Conservation (phyloP, 805 yeast genomes). For the Zygosaccharomyces gambellarensis region DNA sequence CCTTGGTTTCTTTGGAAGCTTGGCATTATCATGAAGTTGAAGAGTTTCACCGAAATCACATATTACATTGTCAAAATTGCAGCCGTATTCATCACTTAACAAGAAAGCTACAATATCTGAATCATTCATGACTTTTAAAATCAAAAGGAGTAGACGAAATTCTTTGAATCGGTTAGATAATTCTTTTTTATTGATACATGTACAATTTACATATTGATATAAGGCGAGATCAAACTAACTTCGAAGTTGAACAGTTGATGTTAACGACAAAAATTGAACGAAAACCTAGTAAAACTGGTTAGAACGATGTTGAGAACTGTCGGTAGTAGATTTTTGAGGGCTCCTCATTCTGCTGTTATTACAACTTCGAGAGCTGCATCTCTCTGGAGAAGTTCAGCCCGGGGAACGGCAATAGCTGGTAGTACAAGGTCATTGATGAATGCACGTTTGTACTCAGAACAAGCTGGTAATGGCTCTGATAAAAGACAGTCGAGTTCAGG, state of each 20-base stretch:
- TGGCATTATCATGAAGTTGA: not conserved
- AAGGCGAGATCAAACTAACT: not conserved
- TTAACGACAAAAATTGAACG: not conserved
- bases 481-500: conserved; percentile 2
- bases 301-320: not conserved
- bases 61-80: not conserved
- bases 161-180: not conserved
- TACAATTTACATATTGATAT: not conserved
- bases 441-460: not conserved
- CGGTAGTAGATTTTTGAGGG: not conserved
- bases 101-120: conserved; percentile 2
- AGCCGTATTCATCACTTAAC: not conserved
- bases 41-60: not conserved
- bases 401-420: not conserved
- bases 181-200: not conserved
- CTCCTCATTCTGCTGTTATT: not conserved
- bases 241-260: not conserved
- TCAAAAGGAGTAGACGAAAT: not conserved
- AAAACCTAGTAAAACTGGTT: not conserved
- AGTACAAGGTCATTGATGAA: not conserved
- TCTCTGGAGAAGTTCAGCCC: not conserved
- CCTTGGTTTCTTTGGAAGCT: not conserved
- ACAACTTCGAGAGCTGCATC: not conserved
- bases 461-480: not conserved
- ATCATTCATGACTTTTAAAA: not conserved